These are phyloP conservation scores for Mycena kentingensis DNA, from an alignment of 768 basidiomycete species.

Conservation along the genomic window DNA sequence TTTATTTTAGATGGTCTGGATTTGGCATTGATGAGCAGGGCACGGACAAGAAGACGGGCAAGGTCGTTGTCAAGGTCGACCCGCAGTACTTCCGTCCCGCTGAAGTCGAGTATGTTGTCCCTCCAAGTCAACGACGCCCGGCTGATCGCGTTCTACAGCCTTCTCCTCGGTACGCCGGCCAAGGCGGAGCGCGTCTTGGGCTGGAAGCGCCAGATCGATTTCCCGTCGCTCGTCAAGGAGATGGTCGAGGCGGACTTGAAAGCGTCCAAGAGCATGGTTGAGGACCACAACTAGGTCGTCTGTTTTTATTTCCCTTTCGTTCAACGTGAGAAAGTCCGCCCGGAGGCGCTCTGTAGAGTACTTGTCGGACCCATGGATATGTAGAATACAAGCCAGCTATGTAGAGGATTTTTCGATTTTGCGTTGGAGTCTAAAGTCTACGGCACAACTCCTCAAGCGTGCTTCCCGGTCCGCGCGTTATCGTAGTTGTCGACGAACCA, in stretches of 20 bases:
- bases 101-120: slow-evolving; percentile 81
- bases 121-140: slow-evolving; percentile 2
- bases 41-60: slow-evolving; percentile 66
- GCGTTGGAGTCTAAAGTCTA: too few species aligned
- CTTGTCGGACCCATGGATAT: too few species aligned
- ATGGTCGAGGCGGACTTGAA: slow-evolving; percentile 87
- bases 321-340: background rate
- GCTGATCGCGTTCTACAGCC: slow-evolving; percentile 41
- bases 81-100: slow-evolving; percentile 90
- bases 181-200: slow-evolving; percentile 89
- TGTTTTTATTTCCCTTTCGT: background rate
- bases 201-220: slow-evolving; percentile 87
- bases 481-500: slow-evolving; percentile 90
- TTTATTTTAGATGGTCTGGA: slow-evolving; percentile 68
- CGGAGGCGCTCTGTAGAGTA: background rate
- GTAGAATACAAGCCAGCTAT: too few species aligned
- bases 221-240: slow-evolving; percentile 84
- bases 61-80: slow-evolving; percentile 82
- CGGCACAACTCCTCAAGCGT: background rate
- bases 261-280: slow-evolving; percentile 71
- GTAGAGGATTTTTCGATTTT: too few species aligned
- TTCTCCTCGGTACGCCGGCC: slow-evolving; percentile 83
- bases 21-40: slow-evolving; percentile 77
- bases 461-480: slow-evolving; percentile 58
- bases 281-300: slow-evolving; percentile 72